Base-by-base conservation (phyloP, 73 alveolate genomes). In the Paramecium sonneborni region DNA sequence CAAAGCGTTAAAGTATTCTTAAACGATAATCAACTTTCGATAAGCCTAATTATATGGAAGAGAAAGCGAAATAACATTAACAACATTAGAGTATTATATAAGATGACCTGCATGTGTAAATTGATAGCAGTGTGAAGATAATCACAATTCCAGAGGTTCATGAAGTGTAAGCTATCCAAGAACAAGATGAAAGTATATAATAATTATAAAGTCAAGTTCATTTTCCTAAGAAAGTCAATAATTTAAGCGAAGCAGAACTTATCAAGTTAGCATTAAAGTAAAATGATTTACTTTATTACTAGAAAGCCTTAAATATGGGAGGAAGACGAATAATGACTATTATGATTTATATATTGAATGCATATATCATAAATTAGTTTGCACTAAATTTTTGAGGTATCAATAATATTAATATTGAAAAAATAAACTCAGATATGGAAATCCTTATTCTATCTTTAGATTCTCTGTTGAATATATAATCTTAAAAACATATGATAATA, bases 251-350 rank as follows among this genome's bases (percentile, higher is more conserved):
- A 34, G 86, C 86, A 14, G 86, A 72, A 37, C 57, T 72, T 14
- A 72, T 72, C 32, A 72, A 72, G 57, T 21, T 72, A 41, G 55
- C 86, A 72, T 72, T 72, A 72, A 72, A 72, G 86, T 72, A 72
- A n/a, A 21, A 52, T 52, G 68, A 52, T 34, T 35, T 72, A 21
- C 35, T 37, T 72, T 72, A 35, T 38, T n/a, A 18, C 68, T 72
- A 72, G 86, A 38, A 72, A 72, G 11, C 86, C 86, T 37, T 72
- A 72, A 72, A 72, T 72, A 21, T 72, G 86, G 86, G 86, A 72
- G 32, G 86, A 72, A 21, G 86, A 72, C 6, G 86, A 72, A 28
- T 23, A 32, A 72, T 72, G 86, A 72, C 84, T 62, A 9, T 26
- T 62, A 30, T 62, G 84, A 52, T 52, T 52, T 32, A 62, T 62